Evolutionary conservation across 192 early-diverging fungal species (phyloP).

Genomic region (Lobulomyces angularis): DNA sequence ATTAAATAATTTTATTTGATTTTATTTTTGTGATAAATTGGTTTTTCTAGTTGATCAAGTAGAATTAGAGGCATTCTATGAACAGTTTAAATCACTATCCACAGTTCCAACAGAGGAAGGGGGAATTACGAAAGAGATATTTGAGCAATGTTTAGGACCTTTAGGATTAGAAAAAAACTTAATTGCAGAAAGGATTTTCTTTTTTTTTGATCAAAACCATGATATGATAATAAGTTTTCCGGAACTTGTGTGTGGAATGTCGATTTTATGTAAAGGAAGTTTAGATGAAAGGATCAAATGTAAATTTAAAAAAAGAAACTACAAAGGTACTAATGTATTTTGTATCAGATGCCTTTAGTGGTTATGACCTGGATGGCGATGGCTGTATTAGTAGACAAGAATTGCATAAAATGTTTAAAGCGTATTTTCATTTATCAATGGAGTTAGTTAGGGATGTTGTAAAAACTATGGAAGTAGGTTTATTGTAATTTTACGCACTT

Average conservation of each 20-base stretch:
- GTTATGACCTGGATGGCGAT: constrained; percentile 85
- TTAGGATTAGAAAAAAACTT: constrained; percentile 72
- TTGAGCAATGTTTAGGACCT: constrained; percentile 76
- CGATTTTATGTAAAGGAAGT: constrained; percentile 72
- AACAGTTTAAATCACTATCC: constrained; percentile 72
- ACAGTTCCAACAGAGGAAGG: constrained; percentile 38
- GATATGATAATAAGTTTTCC: constrained; percentile 66
- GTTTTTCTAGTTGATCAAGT: constrained; percentile 58
- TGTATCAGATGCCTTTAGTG: constrained; percentile 63
- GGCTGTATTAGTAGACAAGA: constrained; percentile 73
- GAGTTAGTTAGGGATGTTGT: constrained; percentile 81
- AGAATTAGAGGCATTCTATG: constrained; percentile 78
- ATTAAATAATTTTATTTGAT: constrained; percentile 7
- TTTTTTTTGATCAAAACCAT: constrained; percentile 75
- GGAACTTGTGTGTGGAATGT: constrained; percentile 73
- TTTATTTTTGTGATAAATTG: constrained; percentile 5
- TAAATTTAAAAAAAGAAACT: constrained; percentile 23
- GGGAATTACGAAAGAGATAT: constrained; percentile 67
- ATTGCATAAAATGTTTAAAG: constrained; percentile 78
- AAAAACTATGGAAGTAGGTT: constrained; percentile 75
- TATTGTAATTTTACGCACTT: no score
- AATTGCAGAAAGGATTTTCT: constrained; percentile 75
- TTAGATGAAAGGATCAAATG: constrained; percentile 79
- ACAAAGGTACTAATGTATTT: neutral
- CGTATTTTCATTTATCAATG: constrained; percentile 82